Evolutionary conservation across 306 rosid genomes (phyloP), one percentile per base, ranked within the genome.

Genomic region (Crotalaria pallida): DNA sequence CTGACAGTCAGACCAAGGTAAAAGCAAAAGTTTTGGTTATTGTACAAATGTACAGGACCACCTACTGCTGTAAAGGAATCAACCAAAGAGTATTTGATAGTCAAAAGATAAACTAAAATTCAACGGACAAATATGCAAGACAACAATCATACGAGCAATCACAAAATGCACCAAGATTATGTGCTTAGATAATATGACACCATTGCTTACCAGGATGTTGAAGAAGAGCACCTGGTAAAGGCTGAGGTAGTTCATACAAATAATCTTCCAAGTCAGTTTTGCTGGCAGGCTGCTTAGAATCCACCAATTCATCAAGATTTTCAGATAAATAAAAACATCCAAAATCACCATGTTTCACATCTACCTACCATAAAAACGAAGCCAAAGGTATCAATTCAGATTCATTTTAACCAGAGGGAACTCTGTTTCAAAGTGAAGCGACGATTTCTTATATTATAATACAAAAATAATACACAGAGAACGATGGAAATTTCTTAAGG

Each of bases 241-340:
- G 84, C 75, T 69, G 88, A 77, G 87, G 89, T 57, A 81, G 76
- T 79, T 83, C 81, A 79, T 83, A 56, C 64, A 82, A 74, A 80
- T 80, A 71, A 74, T 84, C 79, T 66, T 70, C 88, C 69, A 72
- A 72, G 62, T 77, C 83, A 73, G 69, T 26, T 60, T 29, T 84
- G 61, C 74, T 72, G 69, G 88, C 65, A 62, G 75, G 85, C 80
- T 66, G 59, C 64, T 72, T 66, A 77, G 87, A 79, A 61, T 85
- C 89, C 75, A 63, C 74, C 19, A 38, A 81, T 74, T 84, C 87
- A 84, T 78, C 89, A 64, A 93, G 91, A 84, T 90, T 93, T 85
- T 93, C 97, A 10, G 85, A 84, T 76, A 93, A 79, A 87, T 86
- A 86, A 83, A 93, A 93, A 44, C 94, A 93, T 64, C 94, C 96